Evolutionary conservation across 352 stramenopile genomes (phyloP).

Genomic region (Albugo laibachii): DNA sequence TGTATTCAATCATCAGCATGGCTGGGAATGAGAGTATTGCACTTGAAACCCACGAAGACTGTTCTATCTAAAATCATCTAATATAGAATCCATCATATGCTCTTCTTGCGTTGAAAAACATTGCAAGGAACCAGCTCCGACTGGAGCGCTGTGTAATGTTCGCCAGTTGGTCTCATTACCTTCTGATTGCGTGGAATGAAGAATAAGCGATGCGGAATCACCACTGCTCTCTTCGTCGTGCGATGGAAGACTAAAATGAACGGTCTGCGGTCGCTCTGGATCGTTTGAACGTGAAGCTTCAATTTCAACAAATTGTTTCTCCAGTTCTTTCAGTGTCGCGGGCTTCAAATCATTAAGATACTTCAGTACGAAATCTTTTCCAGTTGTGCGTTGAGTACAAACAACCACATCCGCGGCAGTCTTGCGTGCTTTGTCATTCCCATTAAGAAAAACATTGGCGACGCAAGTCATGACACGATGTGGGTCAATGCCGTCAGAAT

Average conservation of each 20-base stretch:
- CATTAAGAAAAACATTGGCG: slow-evolving; percentile 22
- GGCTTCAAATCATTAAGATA: slow-evolving; percentile 55
- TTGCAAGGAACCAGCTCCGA: slow-evolving; percentile 41
- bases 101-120: slow-evolving; percentile 62
- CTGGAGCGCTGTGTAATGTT: slow-evolving; percentile 40
- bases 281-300: slow-evolving; percentile 2
- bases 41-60: background rate
- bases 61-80: slow-evolving; percentile 9
- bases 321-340: slow-evolving; percentile 59
- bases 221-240: slow-evolving; percentile 18
- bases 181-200: slow-evolving; percentile 9
- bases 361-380: slow-evolving; percentile 40
- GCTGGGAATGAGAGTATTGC: background rate
- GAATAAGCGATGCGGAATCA: slow-evolving; percentile 17
- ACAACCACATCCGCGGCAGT: slow-evolving; percentile 58
- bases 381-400: slow-evolving; percentile 50
- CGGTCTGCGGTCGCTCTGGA: background rate
- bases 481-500: slow-evolving; percentile 38
- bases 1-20: background rate
- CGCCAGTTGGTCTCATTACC: slow-evolving; percentile 22
- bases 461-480: slow-evolving; percentile 26
- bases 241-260: slow-evolving; percentile 21
- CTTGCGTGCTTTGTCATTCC: slow-evolving; percentile 55
- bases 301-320: slow-evolving; percentile 49
- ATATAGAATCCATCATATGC: slow-evolving; percentile 65